Evolutionary conservation across 345 rosid species (phyloP).

Genomic region (Melastoma malabathricum): DNA sequence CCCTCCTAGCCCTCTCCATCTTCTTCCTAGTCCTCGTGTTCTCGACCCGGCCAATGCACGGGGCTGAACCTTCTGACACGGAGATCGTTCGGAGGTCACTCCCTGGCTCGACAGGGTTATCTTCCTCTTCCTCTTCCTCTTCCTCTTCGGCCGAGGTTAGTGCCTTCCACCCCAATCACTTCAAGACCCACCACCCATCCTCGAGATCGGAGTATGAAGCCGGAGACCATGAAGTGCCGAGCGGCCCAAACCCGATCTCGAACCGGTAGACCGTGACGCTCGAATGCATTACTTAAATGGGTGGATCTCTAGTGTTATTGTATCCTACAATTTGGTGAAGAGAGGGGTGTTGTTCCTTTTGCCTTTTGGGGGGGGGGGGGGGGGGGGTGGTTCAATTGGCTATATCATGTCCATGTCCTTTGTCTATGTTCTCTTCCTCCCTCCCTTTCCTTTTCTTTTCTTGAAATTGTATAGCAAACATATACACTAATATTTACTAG

Average conservation of each 20-base stretch:
- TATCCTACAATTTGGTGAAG: no score
- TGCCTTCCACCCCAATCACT: constrained; percentile 22
- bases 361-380: no score
- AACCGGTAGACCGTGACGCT: constrained; percentile 35
- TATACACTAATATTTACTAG: constrained; percentile 13
- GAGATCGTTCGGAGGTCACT: constrained; percentile 23
- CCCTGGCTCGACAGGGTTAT: neutral
- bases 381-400: constrained; percentile 1
- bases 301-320: no score
- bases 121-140: constrained; percentile 13
- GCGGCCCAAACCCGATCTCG: constrained; percentile 93
- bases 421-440: no score
- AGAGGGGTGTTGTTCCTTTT: no score
- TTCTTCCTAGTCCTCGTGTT: constrained; percentile 26
- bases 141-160: constrained; percentile 15
- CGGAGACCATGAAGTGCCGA: constrained; percentile 73
- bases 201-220: constrained; percentile 23
- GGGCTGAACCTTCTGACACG: constrained; percentile 3
- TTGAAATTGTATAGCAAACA: constrained; percentile 23
- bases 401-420: neutral
- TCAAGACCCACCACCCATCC: constrained; percentile 3
- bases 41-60: constrained; percentile 14
- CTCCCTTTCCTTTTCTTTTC: no score
- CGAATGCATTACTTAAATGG: neutral
- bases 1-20: constrained; percentile 2